Evolutionary conservation across 768 basidiomycete species (phyloP), one percentile per base, ranked within the genome.

Genomic region (Vararia minispora): DNA sequence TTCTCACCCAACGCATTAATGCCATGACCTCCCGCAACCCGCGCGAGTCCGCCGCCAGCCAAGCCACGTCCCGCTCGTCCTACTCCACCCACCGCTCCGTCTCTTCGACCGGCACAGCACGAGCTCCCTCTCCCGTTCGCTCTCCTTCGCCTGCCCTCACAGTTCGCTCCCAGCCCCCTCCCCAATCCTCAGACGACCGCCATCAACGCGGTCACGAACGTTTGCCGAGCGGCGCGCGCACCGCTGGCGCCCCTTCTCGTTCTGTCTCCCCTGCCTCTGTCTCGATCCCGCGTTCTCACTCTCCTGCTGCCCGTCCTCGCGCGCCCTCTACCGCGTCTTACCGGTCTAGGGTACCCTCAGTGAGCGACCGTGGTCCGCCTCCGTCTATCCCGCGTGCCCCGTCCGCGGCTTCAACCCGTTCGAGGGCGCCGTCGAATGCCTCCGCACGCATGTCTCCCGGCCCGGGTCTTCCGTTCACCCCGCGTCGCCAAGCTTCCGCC

Each of bases 1-100:
- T 57, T 74, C 17, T 73, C 76, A 12, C 58, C 23, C 39, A 10
- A 11, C 12, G 39, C 7, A 17, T 18, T 25, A 24, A 40, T 20
- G 14, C 12, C 18, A 20, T 28, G 20, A 7, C 21, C 10, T 28
- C 36, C 8, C 34, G 9, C 14, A n/a, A 18, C 14, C 11, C 31
- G 14, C 17, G 31, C 13, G 14, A 33, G 31, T 13, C n/a, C 31
- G 2, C 2, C 12, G 16, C 31, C 12, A 18, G 20, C 17, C 5
- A n/a, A 11, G 10, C 14, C 12, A 6, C 13, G 3, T 11, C 31
- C n/a, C 31, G 31, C 12, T 16, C 31, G 31, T 33, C 17, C 13
- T 5, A 11, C 21, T 20, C 31, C 12, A 33, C 31, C 31, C 20
- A 17, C 34, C 34, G 34, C 34, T 35, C 34, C 12, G 21, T 20